Conservation (phyloP, 306 rosid genomes). For the Sicyos edulis region DNA sequence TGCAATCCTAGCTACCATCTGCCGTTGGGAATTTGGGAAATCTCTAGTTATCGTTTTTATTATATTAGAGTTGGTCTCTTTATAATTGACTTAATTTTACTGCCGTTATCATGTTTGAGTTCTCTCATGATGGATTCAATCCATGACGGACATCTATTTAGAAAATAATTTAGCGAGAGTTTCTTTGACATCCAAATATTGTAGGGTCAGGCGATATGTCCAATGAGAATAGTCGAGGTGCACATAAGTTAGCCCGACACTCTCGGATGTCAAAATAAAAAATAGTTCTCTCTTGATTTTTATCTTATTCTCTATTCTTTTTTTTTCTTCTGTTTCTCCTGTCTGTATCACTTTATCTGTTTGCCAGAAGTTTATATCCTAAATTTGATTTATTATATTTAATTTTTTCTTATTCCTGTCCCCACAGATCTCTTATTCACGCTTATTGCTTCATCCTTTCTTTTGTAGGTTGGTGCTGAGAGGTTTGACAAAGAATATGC, state of each 20-base stretch:
- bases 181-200: too few species aligned
- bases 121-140: neutral
- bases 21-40: neutral
- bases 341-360: constrained; percentile 3
- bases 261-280: too few species aligned
- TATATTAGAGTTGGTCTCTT: neutral
- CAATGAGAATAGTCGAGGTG: too few species aligned
- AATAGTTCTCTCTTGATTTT: neutral
- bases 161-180: too few species aligned
- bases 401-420: constrained; percentile 13
- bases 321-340: neutral
- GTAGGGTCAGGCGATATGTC: too few species aligned
- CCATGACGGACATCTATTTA: too few species aligned
- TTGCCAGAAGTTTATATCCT: neutral
- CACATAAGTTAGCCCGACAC: too few species aligned
- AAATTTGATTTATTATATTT: neutral
- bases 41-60: neutral
- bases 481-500: constrained; percentile 92
- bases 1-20: neutral
- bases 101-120: neutral
- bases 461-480: constrained; percentile 72
- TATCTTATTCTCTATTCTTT: neutral
- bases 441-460: constrained; percentile 24
- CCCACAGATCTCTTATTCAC: constrained; percentile 21
- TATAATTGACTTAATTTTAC: neutral